Evolutionary conservation across 306 rosid species (phyloP).

Genomic region (Pyrus bretschneideri): DNA sequence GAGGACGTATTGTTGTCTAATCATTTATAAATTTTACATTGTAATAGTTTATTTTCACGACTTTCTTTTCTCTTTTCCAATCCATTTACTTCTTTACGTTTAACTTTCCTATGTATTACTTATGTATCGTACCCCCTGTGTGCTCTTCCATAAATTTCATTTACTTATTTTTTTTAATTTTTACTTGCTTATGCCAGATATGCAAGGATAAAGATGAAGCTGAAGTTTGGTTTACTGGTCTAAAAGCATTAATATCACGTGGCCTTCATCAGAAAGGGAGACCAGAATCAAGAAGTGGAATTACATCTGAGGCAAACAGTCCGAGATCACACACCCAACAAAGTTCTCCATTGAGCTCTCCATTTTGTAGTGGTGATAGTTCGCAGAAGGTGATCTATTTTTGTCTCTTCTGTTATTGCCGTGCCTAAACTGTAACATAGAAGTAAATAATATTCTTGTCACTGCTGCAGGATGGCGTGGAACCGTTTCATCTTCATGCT

Average conservation of each 20-base stretch:
- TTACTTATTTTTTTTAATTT: background rate
- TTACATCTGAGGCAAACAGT: slow-evolving; percentile 77
- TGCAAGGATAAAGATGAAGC: slow-evolving; percentile 99
- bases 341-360: slow-evolving; percentile 74
- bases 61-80: background rate
- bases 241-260: slow-evolving; percentile 76
- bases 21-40: background rate
- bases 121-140: background rate
- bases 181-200: slow-evolving; percentile 45
- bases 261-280: slow-evolving; percentile 62
- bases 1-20: background rate
- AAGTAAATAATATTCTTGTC: slow-evolving; percentile 2
- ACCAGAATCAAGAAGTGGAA: slow-evolving; percentile 66
- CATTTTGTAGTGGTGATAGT: slow-evolving; percentile 68
- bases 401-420: slow-evolving; percentile 12
- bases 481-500: slow-evolving; percentile 57
- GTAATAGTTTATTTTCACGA: background rate
- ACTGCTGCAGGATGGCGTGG: slow-evolving; percentile 56
- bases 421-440: background rate
- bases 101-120: background rate
- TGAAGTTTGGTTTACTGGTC: slow-evolving; percentile 89
- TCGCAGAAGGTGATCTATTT: slow-evolving; percentile 55
- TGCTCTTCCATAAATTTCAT: background rate
- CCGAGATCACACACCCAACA: slow-evolving; percentile 71
- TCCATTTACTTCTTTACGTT: background rate